phyloP scores from a whole-genome alignment of 2,329 filamentous ascomycete genomes.

The Aspergillus neotritici region DNA sequence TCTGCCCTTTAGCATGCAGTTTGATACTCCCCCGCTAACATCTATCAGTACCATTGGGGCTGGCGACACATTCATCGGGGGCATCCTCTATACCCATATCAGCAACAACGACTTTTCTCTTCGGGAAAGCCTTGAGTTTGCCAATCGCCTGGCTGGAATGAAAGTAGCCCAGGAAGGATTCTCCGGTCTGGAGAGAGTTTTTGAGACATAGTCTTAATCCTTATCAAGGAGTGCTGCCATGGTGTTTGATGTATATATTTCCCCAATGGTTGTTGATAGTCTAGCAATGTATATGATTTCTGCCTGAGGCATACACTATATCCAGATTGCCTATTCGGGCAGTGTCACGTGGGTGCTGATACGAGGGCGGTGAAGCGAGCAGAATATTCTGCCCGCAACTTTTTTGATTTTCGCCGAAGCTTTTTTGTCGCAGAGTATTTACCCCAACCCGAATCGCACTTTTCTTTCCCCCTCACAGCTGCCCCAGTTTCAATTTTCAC shows the following conservation, averaged over 20 bases:
- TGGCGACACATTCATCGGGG: slow-evolving; percentile 70
- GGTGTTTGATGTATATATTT: too few relatives aligned
- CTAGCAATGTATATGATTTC: too few relatives aligned
- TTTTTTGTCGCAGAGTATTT: slow-evolving; percentile 11
- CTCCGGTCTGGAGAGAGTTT: slow-evolving; percentile 41
- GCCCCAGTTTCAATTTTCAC: slow-evolving; percentile 18
- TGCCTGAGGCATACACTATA: too few relatives aligned
- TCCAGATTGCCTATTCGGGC: not conserved
- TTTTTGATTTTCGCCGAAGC: slow-evolving; percentile 23
- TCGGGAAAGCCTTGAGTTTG: slow-evolving; percentile 51
- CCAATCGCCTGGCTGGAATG: slow-evolving; percentile 60
- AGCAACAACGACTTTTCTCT: slow-evolving; percentile 48
- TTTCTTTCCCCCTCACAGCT: slow-evolving; percentile 9
- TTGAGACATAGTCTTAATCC: slow-evolving; percentile 6
- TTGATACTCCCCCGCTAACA: slow-evolving; percentile 11
- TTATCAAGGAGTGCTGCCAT: not conserved
- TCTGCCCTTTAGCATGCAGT: slow-evolving; percentile 4
- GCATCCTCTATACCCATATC: slow-evolving; percentile 59
- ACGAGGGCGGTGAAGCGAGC: slow-evolving; percentile 24
- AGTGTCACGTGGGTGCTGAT: slow-evolving; percentile 16
- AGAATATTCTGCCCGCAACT: slow-evolving; percentile 36
- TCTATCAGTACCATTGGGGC: slow-evolving; percentile 61
- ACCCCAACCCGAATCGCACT: slow-evolving; percentile 7
- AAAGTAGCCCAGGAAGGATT: slow-evolving; percentile 67
- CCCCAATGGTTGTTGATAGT: too few relatives aligned